These are phyloP conservation scores for Talaromyces sp. DNA, from an alignment of 2,329 filamentous ascomycete species.

Conservation along the genomic window DNA sequence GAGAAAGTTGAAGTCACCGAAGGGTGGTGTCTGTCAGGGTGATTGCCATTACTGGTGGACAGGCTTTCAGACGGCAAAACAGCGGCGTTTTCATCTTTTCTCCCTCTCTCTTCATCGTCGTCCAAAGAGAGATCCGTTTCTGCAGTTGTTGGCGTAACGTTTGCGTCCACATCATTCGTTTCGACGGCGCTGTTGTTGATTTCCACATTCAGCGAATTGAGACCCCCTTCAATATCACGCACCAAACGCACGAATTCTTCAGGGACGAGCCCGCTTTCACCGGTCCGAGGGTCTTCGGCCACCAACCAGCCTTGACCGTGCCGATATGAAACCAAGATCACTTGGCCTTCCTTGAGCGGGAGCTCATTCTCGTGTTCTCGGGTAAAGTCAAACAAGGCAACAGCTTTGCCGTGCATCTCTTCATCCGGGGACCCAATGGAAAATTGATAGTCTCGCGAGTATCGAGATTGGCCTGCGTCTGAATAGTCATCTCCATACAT, in stretches of 20 bases:
- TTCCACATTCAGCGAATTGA: conserved; percentile 62
- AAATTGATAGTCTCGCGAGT: conserved; percentile 88
- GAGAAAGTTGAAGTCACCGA: conserved; percentile 48
- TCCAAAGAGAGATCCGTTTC: conserved; percentile 12
- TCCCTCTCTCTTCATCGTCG: neutral
- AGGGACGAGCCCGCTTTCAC: conserved; percentile 87
- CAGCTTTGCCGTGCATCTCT: conserved; percentile 94
- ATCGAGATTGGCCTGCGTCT: conserved; percentile 54
- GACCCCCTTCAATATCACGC: conserved; percentile 86
- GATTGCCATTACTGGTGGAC: conserved; percentile 14
- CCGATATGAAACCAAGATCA: conserved; percentile 92
- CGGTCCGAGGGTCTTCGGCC: conserved; percentile 89
- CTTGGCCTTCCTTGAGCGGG: conserved; percentile 85
- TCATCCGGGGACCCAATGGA: conserved; percentile 93
- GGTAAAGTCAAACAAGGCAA: conserved; percentile 91
- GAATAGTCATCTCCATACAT: conserved; percentile 42
- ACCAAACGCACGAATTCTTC: conserved; percentile 93
- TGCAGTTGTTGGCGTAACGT: conserved; percentile 23
- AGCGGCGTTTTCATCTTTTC: neutral
- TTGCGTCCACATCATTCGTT: conserved; percentile 36
- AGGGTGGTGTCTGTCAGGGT: conserved; percentile 30
- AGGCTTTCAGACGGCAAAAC: conserved; percentile 4
- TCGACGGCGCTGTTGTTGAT: conserved; percentile 40
- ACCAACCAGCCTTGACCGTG: conserved; percentile 97
- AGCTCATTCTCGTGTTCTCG: conserved; percentile 96